Evolutionary conservation across 2,329 filamentous ascomycete genomes (phyloP).

Genomic region (Lecanosticta acicola): DNA sequence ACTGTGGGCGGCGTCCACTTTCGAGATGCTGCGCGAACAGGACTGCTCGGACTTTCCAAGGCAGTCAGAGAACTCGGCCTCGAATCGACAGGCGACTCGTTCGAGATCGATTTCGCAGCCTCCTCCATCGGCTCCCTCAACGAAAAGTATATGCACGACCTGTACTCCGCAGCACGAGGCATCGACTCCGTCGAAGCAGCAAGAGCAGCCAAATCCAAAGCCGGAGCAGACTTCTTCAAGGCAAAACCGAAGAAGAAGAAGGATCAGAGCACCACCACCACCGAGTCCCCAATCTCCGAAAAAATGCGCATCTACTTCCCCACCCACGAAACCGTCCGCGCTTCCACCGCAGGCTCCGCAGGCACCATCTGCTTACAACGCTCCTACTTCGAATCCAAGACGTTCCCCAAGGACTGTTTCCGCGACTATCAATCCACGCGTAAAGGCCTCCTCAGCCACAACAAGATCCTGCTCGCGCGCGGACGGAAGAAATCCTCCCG

Average conservation of each 20-base stretch:
- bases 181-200: constrained; percentile 22
- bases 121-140: constrained; percentile 78
- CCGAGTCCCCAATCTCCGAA: constrained; percentile 29
- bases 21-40: constrained; percentile 48
- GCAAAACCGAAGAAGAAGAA: constrained; percentile 8
- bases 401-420: constrained; percentile 67
- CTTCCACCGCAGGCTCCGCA: constrained; percentile 44
- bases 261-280: not conserved
- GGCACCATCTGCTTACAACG: constrained; percentile 78
- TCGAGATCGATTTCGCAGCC: constrained; percentile 59
- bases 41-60: constrained; percentile 67
- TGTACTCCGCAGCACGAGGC: constrained; percentile 56
- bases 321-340: constrained; percentile 55
- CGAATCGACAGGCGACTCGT: constrained; percentile 20
- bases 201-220: constrained; percentile 17
- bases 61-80: constrained; percentile 62
- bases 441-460: constrained; percentile 74
- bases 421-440: constrained; percentile 70
- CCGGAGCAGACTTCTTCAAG: constrained; percentile 22
- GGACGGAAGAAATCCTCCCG: constrained; percentile 27
- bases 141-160: constrained; percentile 55
- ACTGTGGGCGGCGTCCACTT: constrained; percentile 52
- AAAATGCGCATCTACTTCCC: constrained; percentile 76
- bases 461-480: constrained; percentile 53
- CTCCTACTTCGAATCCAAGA: constrained; percentile 62